Evolutionary conservation across 2,329 filamentous ascomycete species (phyloP), one percentile per base, ranked within the genome.

Genomic region (Alternaria postmessia): DNA sequence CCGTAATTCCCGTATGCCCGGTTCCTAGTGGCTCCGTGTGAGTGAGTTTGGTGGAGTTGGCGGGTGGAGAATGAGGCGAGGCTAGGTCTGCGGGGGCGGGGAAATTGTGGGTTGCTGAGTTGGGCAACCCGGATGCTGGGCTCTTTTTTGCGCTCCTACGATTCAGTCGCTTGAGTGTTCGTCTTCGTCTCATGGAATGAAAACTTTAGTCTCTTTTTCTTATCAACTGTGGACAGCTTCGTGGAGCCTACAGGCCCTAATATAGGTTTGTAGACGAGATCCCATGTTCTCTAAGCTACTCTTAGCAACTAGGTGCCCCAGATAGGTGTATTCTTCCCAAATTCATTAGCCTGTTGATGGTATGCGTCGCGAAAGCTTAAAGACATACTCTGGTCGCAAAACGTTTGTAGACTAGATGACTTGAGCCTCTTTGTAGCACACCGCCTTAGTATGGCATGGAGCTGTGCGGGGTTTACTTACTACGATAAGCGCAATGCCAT

Each of bases 41-140:
- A 16, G 39, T 54, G 22, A 28, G 22, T 48, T 55, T 18, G 36
- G 53, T 41, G 52, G 38, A 62, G 60, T 47, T 20, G 24, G 38
- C 47, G 47, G 53, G 51, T 61, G 64, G 64, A 14, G 22, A 22
- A 34, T 30, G 51, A 12, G 36, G 36, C 28, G 34, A 41, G 24
- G 43, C 51, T 59, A 39, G 38, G 28, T 66, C 65, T 65, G 65
- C 61, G 66, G 66, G 64, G 66, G 88, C 41, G 83, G 86, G 63
- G 87, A 52, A 57, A 57, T 57, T 36, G 46, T 51, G 56, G 56
- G 26, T 36, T 59, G 22, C 51, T 49, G 28, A 28, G 28, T 54
- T 55, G n/a, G 43, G 56, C 30, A 59, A 48, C 43, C 51, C 56
- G 51, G 34, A 49, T 55, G 36, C 43, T 54, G 56, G 56, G 55